Percentiles rank a stretch among this genome's conserved stretches.
phyloP scores from a whole-genome alignment of 2,329 filamentous ascomycete species.

The Colletotrichum trifolii region DNA sequence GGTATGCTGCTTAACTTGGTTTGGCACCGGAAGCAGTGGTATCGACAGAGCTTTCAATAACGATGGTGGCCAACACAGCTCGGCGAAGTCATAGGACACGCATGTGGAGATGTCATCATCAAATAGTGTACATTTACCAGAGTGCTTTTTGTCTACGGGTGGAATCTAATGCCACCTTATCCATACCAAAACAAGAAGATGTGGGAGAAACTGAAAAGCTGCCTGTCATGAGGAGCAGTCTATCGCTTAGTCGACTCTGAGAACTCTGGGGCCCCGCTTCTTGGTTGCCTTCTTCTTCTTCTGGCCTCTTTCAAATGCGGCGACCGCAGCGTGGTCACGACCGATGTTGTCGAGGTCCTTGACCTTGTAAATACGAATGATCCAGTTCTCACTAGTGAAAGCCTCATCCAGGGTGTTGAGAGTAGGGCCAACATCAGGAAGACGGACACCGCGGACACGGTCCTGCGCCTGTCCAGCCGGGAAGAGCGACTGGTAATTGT shows the following conservation, averaged over 20 bases:
- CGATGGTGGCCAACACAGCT: neutral
- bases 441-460: constrained; percentile 82
- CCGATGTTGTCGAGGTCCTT: constrained; percentile 98
- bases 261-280: constrained; percentile 76
- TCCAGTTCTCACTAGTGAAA: constrained; percentile 99
- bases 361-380: constrained; percentile 99
- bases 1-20: too few species aligned
- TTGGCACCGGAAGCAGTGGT: too few species aligned
- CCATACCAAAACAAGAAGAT: constrained; percentile 27
- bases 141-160: constrained; percentile 46
- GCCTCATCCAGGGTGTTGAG: constrained; percentile 94
- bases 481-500: constrained; percentile 95
- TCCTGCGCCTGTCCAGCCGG: constrained; percentile 90
- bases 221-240: constrained; percentile 7
- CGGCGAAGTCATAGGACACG: neutral
- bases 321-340: constrained; percentile 79
- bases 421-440: constrained; percentile 87
- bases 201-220: constrained; percentile 19
- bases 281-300: constrained; percentile 85
- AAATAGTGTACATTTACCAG: constrained; percentile 48
- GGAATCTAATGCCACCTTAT: constrained; percentile 32
- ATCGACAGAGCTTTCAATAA: too few species aligned
- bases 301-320: constrained; percentile 80
- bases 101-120: constrained; percentile 11
- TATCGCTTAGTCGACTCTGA: constrained; percentile 74